Evolutionary conservation across 495 filamentous ascomycete species (phyloP).

Genomic region (Neurospora sp.): DNA sequence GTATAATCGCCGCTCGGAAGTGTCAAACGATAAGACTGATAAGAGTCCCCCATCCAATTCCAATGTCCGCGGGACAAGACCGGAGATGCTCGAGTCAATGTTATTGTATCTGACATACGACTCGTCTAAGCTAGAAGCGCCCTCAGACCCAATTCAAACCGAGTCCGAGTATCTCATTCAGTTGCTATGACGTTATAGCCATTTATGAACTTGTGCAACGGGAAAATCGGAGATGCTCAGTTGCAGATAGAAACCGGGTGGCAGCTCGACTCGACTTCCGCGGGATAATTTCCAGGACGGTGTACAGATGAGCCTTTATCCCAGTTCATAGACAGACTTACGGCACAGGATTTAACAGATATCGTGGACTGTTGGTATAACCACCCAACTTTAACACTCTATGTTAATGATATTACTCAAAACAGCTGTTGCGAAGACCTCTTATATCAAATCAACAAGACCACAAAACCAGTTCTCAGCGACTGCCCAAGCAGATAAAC

Average conservation of each 20-base stretch:
- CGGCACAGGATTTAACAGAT: background rate
- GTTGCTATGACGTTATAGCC: background rate
- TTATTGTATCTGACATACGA: background rate
- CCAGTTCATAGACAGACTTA: background rate
- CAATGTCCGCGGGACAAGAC: conserved; percentile 13
- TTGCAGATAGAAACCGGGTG: background rate
- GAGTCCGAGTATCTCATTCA: background rate
- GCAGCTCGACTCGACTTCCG: background rate
- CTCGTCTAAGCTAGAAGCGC: too few relatives aligned
- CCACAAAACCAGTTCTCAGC: background rate
- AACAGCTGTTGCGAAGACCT: background rate
- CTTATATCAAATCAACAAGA: background rate
- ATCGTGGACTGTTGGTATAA: background rate
- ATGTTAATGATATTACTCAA: background rate
- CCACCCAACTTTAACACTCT: background rate
- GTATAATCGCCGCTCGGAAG: background rate
- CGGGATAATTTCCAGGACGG: background rate
- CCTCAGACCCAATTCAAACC: too few relatives aligned
- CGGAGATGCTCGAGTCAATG: conserved; percentile 9
- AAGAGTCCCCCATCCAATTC: background rate
- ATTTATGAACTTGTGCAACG: background rate
- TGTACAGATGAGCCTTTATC: background rate
- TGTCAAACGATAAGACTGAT: background rate
- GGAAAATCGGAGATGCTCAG: background rate
- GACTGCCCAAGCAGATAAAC: background rate